Evolutionary conservation across 768 basidiomycete genomes (phyloP), one percentile per base, ranked within the genome.

Genomic region (Auriscalpium vulgare): DNA sequence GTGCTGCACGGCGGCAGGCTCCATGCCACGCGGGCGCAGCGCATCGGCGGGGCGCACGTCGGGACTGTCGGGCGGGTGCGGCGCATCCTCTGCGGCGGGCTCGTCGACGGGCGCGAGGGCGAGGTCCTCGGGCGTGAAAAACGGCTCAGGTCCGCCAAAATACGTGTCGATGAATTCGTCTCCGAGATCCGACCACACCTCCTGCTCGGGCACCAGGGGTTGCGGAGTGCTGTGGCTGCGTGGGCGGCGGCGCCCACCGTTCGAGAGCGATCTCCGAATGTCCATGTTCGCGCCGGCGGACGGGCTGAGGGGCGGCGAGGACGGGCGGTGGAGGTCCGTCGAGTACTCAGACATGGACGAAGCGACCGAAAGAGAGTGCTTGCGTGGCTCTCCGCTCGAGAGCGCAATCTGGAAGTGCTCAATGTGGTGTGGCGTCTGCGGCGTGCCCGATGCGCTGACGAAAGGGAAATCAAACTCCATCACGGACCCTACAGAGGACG

Each of bases 151-250:
- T 71, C 76, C 74, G 59, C 65, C 65, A 53, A 78, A 75, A 57
- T 75, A 78, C 4, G 69, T 63, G 51, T 76, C 77, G 10, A 78
- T 63, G 36, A 71, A 50, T 51, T 76, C 72, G 13, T 67, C 73
- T 50, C 56, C 67, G 43, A 60, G 62, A 34, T 66, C 56, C 4
- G 59, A 5, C 60, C 61, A 36, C 65, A 69, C 53, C 66, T 58
- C 64, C 55, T 67, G 47, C 59, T 69, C 66, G 19, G 64, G 56
- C 14, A 64, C 57, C 38, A 55, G 51, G 17, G 68, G 55, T 14
- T 56, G 50, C 4, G 58, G 59, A 11, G 59, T 56, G 44, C 58
- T 53, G 11, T 54, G 44, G 50, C 65, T 56, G 6, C 58, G 58
- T 1, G 40, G 37, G 10, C 54, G 53, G 29, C 40, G 45, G 56